These are phyloP conservation scores for Xylaria flabelliformis DNA, from an alignment of 495 filamentous ascomycete genomes.

Conservation along the genomic window DNA sequence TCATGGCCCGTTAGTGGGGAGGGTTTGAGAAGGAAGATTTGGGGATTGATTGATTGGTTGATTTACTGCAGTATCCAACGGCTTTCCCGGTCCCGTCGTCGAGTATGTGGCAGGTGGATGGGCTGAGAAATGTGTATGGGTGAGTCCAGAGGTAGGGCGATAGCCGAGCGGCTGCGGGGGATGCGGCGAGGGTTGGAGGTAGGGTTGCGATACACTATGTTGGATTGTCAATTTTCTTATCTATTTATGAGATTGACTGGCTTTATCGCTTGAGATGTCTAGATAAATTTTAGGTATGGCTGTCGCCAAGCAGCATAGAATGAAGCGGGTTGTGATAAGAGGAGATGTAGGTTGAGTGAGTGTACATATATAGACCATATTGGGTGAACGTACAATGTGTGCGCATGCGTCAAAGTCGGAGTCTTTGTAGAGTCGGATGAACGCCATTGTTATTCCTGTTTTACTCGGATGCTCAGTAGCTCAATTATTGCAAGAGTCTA, in stretches of 20 bases:
- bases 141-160: conserved; percentile 55
- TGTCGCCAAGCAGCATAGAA: background rate
- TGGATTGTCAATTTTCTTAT: background rate
- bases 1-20: conserved; percentile 4
- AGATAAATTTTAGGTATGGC: background rate
- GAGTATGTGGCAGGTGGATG: conserved; percentile 46
- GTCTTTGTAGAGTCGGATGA: conserved; percentile 42
- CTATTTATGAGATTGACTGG: background rate
- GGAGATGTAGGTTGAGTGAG: background rate
- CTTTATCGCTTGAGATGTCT: background rate
- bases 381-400: conserved; percentile 43
- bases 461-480: background rate
- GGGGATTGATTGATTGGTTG: too few species aligned
- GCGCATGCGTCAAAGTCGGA: conserved; percentile 44
- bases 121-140: conserved; percentile 49
- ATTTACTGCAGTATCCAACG: conserved; percentile 48
- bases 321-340: background rate
- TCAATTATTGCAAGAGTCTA: background rate
- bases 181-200: conserved; percentile 40
- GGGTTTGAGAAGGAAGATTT: too few species aligned
- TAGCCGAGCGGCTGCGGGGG: conserved; percentile 32
- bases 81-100: conserved; percentile 47
- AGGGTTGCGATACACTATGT: conserved; percentile 50
- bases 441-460: conserved; percentile 37
- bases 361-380: too few species aligned